Evolutionary conservation across 129 eudicot genomes (phyloP), one percentile per base, ranked within the genome.

Genomic region (Chrysanthemum makinoi): DNA sequence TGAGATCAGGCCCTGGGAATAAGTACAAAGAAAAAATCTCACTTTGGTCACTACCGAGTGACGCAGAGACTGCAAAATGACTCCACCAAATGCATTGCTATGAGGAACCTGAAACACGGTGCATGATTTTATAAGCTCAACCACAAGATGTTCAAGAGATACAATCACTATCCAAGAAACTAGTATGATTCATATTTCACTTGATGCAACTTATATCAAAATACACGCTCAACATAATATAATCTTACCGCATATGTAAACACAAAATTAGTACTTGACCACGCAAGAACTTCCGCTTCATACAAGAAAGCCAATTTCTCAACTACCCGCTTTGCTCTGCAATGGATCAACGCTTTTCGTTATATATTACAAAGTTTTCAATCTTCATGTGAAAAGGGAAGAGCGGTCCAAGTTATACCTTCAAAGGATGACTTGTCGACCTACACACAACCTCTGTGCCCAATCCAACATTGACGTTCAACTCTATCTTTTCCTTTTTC

Each of bases 11-110:
- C 68, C 90, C 95, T 15, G 97, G 96, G 80, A 70, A 85, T 56
- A 94, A 74, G 79, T 84, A 91, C 65, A 92, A 72, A 77, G 87
- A 85, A 72, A 94, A 90, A 80, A 85, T 75, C 60, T 89, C 87
- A 43, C 83, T 86, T 43, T 72, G 90, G 77, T 94, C 93, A 65
- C 70, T 19, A 72, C 83, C 85, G 33, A 66, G 69, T 49, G 61
- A 60, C 19, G 86, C 44, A 97, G 95, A 76, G 97, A 84, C 72
- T 82, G 85, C 93, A 90, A 81, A 75, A 90, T 71, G n/a, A 85
- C 82, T 56, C 90, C 83, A 60, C 94, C 94, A 70, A 60, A 70
- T 28, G 77, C 68, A 69, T 75, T 87, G 70, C 73, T 66, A 66
- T 79, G 19, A 61, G 92, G 83, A 66, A 85, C 87, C 97, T 91